phyloP scores from a whole-genome alignment of 139 green algal genomes.

The Gonium pectorale region DNA sequence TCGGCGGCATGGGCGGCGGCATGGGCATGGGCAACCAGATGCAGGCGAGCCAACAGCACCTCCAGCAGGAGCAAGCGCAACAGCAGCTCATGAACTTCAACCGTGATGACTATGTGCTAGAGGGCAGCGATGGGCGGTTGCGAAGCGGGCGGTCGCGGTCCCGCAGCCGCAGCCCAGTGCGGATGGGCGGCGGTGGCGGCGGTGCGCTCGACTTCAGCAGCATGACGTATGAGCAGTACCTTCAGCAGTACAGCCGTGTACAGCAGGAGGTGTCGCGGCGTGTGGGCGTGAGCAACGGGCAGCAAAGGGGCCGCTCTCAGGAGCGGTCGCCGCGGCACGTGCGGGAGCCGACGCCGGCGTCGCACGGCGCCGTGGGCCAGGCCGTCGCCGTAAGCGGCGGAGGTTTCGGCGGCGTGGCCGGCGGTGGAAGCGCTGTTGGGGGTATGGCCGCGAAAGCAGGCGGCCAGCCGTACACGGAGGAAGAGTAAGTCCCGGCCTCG shows the following conservation, averaged over 20 bases:
- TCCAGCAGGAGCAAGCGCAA: constrained; percentile 1
- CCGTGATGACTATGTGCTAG: constrained; percentile 26
- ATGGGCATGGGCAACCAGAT: background rate
- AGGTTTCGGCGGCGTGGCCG: background rate
- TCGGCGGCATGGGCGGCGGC: background rate
- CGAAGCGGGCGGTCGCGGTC: constrained; percentile 5
- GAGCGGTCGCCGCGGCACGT: constrained; percentile 6
- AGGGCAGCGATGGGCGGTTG: constrained; percentile 37
- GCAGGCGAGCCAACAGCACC: background rate
- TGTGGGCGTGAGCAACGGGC: background rate
- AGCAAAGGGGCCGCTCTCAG: background rate
- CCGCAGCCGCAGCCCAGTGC: constrained; percentile 34
- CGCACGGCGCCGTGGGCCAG: background rate
- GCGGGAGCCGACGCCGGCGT: constrained; percentile 18
- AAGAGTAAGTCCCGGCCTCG: constrained; percentile 36
- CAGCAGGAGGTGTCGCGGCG: constrained; percentile 22
- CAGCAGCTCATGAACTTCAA: constrained; percentile 19
- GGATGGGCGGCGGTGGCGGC: background rate
- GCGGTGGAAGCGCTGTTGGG: constrained; percentile 18
- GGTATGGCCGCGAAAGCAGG: constrained; percentile 28
- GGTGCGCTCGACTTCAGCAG: constrained; percentile 45
- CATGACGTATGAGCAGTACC: constrained; percentile 74
- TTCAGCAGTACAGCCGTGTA: constrained; percentile 57
- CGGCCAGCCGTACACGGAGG: constrained; percentile 44
- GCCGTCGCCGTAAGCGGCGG: background rate